These are phyloP conservation scores for Amanita rimosa DNA, from an alignment of 768 basidiomycete genomes.

Conservation along the genomic window DNA sequence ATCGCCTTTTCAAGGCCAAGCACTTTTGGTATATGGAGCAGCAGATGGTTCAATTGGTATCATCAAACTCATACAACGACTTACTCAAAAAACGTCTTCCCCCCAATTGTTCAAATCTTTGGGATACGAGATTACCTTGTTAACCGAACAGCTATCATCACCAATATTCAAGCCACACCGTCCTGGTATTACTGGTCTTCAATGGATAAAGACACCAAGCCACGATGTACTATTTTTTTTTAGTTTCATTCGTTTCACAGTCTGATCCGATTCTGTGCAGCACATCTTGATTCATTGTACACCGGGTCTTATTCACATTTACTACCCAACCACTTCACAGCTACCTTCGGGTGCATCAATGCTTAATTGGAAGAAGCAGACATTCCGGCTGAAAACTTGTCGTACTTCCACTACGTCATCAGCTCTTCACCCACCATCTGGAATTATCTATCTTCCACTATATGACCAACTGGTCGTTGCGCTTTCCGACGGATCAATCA, in stretches of 20 bases:
- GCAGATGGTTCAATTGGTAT: conserved; percentile 50
- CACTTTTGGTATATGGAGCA: conserved; percentile 44
- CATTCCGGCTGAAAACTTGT: background rate
- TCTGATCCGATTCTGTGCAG: conserved; percentile 18
- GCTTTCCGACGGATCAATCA: conserved; percentile 63
- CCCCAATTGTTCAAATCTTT: conserved; percentile 18
- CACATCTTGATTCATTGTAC: conserved; percentile 46
- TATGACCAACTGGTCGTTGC: conserved; percentile 46
- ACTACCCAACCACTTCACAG: conserved; percentile 25
- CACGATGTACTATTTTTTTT: conserved; percentile 23
- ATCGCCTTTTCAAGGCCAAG: conserved; percentile 31
- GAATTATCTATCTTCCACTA: conserved; percentile 38
- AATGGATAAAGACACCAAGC: conserved; percentile 37
- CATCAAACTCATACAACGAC: conserved; percentile 37
- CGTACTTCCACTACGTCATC: conserved; percentile 28
- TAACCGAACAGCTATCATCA: conserved; percentile 17
- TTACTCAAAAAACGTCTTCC: conserved; percentile 7
- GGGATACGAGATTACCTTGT: conserved; percentile 22
- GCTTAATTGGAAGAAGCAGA: conserved; percentile 18
- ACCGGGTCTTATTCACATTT: conserved; percentile 51
- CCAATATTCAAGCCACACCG: conserved; percentile 26
- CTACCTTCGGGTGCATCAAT: conserved; percentile 26
- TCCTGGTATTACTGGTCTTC: conserved; percentile 37
- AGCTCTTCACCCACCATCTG: conserved; percentile 44
- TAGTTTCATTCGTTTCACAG: conserved; percentile 10